Evolutionary conservation across 2,329 filamentous ascomycete species (phyloP), one percentile per base, ranked within the genome.

Genomic region (Cladobotryum protrusum): DNA sequence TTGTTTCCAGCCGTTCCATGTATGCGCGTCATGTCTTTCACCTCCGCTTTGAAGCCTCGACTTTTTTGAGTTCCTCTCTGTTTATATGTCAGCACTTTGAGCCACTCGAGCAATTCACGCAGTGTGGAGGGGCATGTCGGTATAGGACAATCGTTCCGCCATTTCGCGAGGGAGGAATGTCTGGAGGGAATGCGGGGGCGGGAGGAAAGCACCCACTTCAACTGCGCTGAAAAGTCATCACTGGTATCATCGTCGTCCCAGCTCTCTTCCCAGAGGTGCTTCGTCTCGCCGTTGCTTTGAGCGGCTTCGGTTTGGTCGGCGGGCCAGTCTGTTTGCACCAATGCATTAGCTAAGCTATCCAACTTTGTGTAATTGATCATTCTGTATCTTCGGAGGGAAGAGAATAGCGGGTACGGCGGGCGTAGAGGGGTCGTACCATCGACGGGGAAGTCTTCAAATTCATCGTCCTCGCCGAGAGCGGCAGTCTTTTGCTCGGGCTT

Each of bases 191-290:
- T 19, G 20, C 48, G 33, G 41, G 17, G 18, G 24, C 42, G 34
- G 6, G 39, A 36, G 33, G 43, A 47, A 32, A 49, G 15, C 48
- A 76, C 86, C 59, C 70, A 96, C 92, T 89, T 95, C 64, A 99
- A 74, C 75, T 97, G 92, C 63, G 87, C 82, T 12, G 90, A 93
- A 69, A 99, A 99, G 64, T 99, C 93, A 67, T 99, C 93, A 62
- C 81, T 93, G 58, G 89, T 93, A 72, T 97, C 93, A 67, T 97
- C 92, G 64, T 99, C 93, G 66, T 99, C 93, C 93, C 93, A 99
- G 77, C 90, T 96, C 78, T 99, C 93, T 72, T 99, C 93, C 93
- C 93, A 99, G 48, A 99, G 76, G 73, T 97, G 91, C 67, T 79
- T 73, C 56, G 75, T 77, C 53, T 84, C 81, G 63, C 84, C 85